phyloP scores from a whole-genome alignment of 73 alveolate genomes.

The Paramecium pentaurelia region DNA sequence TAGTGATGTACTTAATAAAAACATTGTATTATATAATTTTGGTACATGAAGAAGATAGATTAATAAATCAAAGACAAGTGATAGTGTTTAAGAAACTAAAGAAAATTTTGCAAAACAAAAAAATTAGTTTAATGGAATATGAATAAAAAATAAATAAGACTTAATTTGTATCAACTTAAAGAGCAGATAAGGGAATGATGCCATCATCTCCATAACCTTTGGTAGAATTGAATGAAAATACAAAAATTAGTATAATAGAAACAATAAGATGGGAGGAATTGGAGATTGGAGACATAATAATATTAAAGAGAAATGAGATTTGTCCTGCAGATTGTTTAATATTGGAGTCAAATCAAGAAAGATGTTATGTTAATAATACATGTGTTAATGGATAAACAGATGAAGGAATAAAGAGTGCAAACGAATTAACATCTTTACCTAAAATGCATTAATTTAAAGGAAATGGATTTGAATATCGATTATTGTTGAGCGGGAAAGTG shows the following conservation, averaged over 20 bases:
- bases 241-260: conserved; percentile 4
- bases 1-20: neutral
- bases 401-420: neutral
- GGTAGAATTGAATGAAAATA: neutral
- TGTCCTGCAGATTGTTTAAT: conserved; percentile 53
- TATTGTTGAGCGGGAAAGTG: neutral
- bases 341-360: conserved; percentile 16
- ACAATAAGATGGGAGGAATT: conserved; percentile 36
- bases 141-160: neutral
- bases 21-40: neutral
- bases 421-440: neutral
- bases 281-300: conserved; percentile 40
- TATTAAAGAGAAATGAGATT: conserved; percentile 6
- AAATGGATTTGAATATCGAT: neutral
- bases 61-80: neutral
- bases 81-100: neutral
- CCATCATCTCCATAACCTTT: neutral
- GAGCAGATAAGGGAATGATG: neutral
- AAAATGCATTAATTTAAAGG: neutral
- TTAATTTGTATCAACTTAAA: neutral
- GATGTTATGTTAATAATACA: neutral
- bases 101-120: neutral
- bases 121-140: neutral
- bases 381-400: neutral
- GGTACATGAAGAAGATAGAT: neutral